Evolutionary conservation across 2,329 filamentous ascomycete genomes (phyloP).

Genomic region (Diaporthe vexans): DNA sequence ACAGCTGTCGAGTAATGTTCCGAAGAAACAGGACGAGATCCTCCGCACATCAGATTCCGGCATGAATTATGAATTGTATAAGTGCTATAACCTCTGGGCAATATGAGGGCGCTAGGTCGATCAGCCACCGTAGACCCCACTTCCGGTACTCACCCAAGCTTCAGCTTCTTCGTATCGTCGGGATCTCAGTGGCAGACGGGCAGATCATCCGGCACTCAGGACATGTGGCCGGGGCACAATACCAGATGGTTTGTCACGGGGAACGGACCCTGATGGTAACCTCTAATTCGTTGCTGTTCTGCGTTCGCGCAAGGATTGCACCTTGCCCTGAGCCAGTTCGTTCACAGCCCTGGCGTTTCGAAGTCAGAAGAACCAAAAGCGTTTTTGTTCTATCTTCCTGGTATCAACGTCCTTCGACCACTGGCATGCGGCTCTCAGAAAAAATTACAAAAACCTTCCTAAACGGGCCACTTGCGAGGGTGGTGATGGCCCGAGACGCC

Average conservation of each 20-base stretch:
- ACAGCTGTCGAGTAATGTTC: constrained; percentile 20
- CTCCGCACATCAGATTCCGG: constrained; percentile 23
- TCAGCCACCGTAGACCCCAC: neutral
- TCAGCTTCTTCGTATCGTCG: constrained; percentile 28
- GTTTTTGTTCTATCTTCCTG: constrained; percentile 9
- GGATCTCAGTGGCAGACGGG: neutral
- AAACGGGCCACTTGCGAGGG: constrained; percentile 31
- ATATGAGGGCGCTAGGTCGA: constrained; percentile 7
- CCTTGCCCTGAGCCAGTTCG: neutral
- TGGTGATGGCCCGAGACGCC: neutral
- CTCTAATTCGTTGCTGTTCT: neutral
- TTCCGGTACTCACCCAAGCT: neutral
- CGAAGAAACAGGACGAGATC: constrained; percentile 19
- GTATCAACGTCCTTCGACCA: neutral
- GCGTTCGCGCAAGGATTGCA: constrained; percentile 5
- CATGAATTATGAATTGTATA: constrained; percentile 12
- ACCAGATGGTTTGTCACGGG: constrained; percentile 1
- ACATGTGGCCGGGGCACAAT: neutral
- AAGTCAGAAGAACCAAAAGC: constrained; percentile 14
- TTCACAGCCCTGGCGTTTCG: constrained; percentile 17
- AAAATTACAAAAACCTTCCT: neutral
- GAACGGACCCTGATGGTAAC: neutral
- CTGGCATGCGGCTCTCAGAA: constrained; percentile 6
- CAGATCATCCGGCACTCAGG: constrained; percentile 28
- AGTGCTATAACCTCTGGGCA: constrained; percentile 18